Base-by-base conservation (phyloP, 192 early-diverging fungal species). In the Gonapodya prolifera region DNA sequence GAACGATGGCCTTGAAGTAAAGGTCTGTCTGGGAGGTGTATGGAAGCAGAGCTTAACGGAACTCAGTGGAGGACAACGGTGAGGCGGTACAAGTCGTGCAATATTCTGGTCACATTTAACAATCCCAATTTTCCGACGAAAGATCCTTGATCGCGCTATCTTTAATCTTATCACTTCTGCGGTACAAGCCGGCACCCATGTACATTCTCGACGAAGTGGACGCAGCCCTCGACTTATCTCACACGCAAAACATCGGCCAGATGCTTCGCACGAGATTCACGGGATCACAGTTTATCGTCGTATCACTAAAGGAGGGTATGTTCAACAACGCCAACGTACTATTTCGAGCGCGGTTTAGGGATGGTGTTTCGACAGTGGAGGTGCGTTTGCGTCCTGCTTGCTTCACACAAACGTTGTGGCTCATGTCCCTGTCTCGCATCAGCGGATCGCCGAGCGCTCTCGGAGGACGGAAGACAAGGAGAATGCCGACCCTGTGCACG, bases 121-220 rank as follows among this genome's bases (percentile, higher is more conserved):
- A 2, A 83, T 75, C 34, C 2, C 18, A 28, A n/a, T 31, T 13
- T 61, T 84, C 78, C 34, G 32, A 69, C 30, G 75, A 32, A 34
- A 93, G 94, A 75, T 98, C 96, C 1, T 84, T 99, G 69, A 93
- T 99, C 78, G 98, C 98, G 0, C 89, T 99, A 33, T 95, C 98
- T 13, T 83, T 99, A 36, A 98, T 99, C 78, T 85, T 99, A 35
- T 93, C 98, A 31, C 83, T 99, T 30, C 87, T 99, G 16, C 95
- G 97, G 87, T 98, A 94, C 82, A 99, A 99, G 81, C 98, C 98
- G 8, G 98, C 98, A 0, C 98, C 98, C 17, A 98, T 99, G 98
- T 99, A 99, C 83, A 98, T 99, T 83, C 82, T 99, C 35, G 98
- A 99, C 83, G 98, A 99, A 85, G 94, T 99, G 13, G 98, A 99